Conservation (phyloP, 768 basidiomycete genomes). For the Termitomyces sp. region DNA sequence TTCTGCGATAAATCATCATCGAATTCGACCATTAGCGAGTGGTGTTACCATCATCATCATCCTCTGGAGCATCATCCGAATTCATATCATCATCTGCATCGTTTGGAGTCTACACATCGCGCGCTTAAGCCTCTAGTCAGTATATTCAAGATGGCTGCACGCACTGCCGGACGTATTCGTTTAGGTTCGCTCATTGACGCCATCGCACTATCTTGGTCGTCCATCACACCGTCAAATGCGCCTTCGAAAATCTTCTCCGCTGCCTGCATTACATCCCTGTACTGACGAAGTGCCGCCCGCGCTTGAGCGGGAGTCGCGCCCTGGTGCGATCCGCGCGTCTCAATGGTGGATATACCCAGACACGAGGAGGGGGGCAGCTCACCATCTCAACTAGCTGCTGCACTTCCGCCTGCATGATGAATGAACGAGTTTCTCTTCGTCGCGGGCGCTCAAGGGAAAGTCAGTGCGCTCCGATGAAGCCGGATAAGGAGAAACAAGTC, state of each 20-base stretch:
- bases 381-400: constrained; percentile 56
- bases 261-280: constrained; percentile 90
- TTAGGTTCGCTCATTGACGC: constrained; percentile 21
- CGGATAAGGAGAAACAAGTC: background rate
- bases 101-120: constrained; percentile 49
- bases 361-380: constrained; percentile 4
- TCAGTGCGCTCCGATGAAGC: background rate
- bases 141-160: constrained; percentile 1
- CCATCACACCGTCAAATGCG: constrained; percentile 70
- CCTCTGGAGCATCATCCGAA: constrained; percentile 40
- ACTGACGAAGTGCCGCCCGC: constrained; percentile 71
- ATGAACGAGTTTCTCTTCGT: background rate
- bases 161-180: constrained; percentile 22
- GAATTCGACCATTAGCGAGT: background rate
- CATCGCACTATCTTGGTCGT: constrained; percentile 52
- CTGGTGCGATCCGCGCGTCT: constrained; percentile 31
- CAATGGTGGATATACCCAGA: background rate
- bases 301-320: constrained; percentile 83
- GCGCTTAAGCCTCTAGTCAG: background rate
- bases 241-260: constrained; percentile 85
- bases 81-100: constrained; percentile 43
- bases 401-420: constrained; percentile 44
- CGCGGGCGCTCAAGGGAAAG: background rate
- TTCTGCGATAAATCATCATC: constrained; percentile 19
- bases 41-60: constrained; percentile 42